phyloP scores from a whole-genome alignment of 306 rosid genomes.

The Acmispon strigosus region DNA sequence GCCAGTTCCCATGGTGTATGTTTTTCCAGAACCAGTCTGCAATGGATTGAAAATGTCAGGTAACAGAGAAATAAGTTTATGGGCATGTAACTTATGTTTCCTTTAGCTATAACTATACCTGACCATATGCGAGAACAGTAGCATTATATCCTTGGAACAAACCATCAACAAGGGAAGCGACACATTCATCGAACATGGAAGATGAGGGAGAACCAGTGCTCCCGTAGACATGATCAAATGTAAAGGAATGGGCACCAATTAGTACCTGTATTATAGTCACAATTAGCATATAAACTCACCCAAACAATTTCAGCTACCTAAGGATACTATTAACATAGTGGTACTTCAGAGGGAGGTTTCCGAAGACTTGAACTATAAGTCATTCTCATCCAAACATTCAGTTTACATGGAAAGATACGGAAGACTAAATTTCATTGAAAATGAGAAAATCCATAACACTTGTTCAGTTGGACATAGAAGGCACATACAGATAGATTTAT shows the following conservation, averaged over 20 bases:
- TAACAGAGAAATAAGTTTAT: constrained; percentile 5
- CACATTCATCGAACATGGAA: constrained; percentile 78
- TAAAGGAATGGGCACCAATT: constrained; percentile 90
- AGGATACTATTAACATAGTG: background rate
- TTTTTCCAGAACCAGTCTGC: constrained; percentile 99
- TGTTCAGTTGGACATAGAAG: background rate
- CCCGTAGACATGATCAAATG: constrained; percentile 96
- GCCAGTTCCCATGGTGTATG: constrained; percentile 98
- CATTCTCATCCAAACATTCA: background rate
- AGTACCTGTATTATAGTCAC: constrained; percentile 60
- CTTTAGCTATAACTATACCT: constrained; percentile 47
- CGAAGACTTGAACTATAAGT: background rate
- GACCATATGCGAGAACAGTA: constrained; percentile 96
- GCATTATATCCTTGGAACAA: constrained; percentile 98
- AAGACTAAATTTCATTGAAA: background rate
- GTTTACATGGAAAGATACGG: background rate
- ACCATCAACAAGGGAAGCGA: constrained; percentile 79
- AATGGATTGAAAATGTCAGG: constrained; percentile 37
- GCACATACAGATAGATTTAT: background rate
- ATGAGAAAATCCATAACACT: background rate
- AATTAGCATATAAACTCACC: constrained; percentile 7
- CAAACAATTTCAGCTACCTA: background rate
- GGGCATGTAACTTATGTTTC: constrained; percentile 11
- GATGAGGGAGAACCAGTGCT: constrained; percentile 79
- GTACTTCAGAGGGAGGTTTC: background rate